Percentiles rank a stretch among this genome's conserved stretches.
These are phyloP conservation scores for Oryza officinalis DNA, from an alignment of 176 grass and related monocot genomes.

Conservation along the genomic window DNA sequence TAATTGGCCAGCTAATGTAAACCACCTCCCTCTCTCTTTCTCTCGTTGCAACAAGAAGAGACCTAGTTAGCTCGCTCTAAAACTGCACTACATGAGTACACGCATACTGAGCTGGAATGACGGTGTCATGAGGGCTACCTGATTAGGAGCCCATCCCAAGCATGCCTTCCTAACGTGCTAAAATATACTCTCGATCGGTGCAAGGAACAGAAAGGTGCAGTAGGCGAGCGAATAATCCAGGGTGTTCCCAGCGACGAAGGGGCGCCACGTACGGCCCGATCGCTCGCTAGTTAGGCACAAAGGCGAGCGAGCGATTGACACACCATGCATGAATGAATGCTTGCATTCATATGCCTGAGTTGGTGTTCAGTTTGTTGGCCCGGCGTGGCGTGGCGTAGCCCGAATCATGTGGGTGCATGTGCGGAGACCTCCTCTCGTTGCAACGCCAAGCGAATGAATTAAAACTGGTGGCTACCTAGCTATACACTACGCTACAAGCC, in stretches of 20 bases:
- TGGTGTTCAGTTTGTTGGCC: slow-evolving; percentile 45
- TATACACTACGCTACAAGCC: slow-evolving; percentile 34
- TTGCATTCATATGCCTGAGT: slow-evolving; percentile 3
- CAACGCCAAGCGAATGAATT: slow-evolving; percentile 21
- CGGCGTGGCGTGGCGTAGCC: not conserved
- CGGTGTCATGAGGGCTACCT: not conserved
- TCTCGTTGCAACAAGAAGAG: not conserved
- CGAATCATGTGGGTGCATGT: slow-evolving; percentile 54
- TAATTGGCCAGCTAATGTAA: slow-evolving; percentile 17
- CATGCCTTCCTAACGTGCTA: slow-evolving; percentile 39
- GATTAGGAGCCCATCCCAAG: slow-evolving; percentile 24
- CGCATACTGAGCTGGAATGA: slow-evolving; percentile 42
- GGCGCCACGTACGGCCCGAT: slow-evolving; percentile 5
- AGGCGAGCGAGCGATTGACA: slow-evolving; percentile 8
- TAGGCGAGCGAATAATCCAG: slow-evolving; percentile 54
- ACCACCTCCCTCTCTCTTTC: not conserved
- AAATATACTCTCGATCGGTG: not conserved
- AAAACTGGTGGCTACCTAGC: not conserved
- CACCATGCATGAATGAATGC: slow-evolving; percentile 15
- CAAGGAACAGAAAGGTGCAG: slow-evolving; percentile 39
- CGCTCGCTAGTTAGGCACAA: not conserved
- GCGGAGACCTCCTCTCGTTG: slow-evolving; percentile 10
- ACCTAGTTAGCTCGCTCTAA: not conserved
- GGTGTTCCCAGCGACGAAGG: slow-evolving; percentile 50
- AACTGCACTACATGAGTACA: slow-evolving; percentile 16